These are phyloP conservation scores for Syncephalastrum contaminatum DNA, from an alignment of 371 early-diverging fungal genomes.

Conservation along the genomic window DNA sequence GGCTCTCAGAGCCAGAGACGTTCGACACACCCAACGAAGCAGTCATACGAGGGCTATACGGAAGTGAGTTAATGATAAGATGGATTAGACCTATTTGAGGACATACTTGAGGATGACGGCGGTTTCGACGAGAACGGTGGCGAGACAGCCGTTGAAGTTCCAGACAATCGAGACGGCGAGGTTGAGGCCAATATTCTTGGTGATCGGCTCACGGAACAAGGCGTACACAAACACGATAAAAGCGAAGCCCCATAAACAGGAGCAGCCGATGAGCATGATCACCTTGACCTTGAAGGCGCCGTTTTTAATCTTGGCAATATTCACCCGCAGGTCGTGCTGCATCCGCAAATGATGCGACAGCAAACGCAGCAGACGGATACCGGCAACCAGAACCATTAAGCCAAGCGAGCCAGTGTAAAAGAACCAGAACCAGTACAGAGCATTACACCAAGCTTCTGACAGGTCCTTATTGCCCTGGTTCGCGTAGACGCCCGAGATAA, in stretches of 20 bases:
- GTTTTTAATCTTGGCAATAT: conserved; percentile 25
- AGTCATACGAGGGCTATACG: conserved; percentile 17
- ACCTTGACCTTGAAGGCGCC: conserved; percentile 26
- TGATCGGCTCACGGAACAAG: conserved; percentile 17
- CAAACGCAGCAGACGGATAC: conserved; percentile 21
- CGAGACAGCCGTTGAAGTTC: conserved; percentile 27
- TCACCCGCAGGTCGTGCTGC: conserved; percentile 19
- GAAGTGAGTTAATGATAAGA: neutral
- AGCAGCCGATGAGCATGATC: conserved; percentile 17
- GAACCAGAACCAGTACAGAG: conserved; percentile 32
- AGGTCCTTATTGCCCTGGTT: conserved; percentile 16
- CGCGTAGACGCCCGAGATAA: conserved; percentile 31
- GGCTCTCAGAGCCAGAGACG: conserved; percentile 3
- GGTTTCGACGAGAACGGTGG: conserved; percentile 26
- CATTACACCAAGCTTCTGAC: conserved; percentile 26
- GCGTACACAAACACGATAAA: conserved; percentile 26
- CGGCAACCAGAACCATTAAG: conserved; percentile 23
- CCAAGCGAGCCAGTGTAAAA: conserved; percentile 22
- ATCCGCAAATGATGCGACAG: conserved; percentile 21
- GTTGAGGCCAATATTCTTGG: conserved; percentile 13
- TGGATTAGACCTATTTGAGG: too few relatives aligned
- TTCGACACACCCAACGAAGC: conserved; percentile 10
- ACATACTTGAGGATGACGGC: conserved; percentile 35
- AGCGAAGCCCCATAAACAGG: conserved; percentile 23
- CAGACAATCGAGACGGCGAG: conserved; percentile 22